phyloP scores from a whole-genome alignment of 2,329 filamentous ascomycete species.

The Ophiostoma montium region DNA sequence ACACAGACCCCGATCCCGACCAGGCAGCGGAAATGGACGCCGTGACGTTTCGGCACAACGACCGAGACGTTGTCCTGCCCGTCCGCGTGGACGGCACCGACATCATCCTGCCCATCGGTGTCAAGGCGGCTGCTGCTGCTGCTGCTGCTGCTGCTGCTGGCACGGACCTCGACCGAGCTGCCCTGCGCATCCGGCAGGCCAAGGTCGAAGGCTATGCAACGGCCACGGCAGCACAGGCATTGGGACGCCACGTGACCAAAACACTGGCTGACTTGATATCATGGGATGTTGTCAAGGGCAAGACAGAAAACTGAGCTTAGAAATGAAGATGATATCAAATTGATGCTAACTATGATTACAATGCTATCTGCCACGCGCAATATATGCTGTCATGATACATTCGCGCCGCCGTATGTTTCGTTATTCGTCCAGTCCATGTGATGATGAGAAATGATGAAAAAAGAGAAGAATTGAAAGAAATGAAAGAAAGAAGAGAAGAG shows the following conservation, averaged over 20 bases:
- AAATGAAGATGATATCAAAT: constrained; percentile 1
- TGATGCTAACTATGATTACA: constrained; percentile 3
- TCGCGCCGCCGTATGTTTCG: constrained; percentile 9
- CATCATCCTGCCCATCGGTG: constrained; percentile 13
- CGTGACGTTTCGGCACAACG: constrained; percentile 9
- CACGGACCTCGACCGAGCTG: too few relatives aligned
- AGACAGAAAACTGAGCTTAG: neutral
- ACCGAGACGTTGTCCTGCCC: constrained; percentile 7
- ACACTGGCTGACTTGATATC: neutral
- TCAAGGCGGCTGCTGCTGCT: constrained; percentile 4
- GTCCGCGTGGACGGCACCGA: constrained; percentile 5
- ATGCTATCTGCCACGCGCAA: constrained; percentile 7
- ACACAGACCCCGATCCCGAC: neutral
- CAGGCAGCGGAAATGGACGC: constrained; percentile 1
- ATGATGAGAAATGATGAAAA: neutral
- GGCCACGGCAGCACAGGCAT: neutral
- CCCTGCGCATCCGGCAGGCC: neutral
- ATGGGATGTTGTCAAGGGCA: neutral
- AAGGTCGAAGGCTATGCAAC: neutral
- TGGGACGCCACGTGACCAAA: neutral
- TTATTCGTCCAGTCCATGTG: neutral
- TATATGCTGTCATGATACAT: constrained; percentile 6
- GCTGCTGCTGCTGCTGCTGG: too few relatives aligned
- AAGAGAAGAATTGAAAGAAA: neutral
- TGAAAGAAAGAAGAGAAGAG: too few relatives aligned